Base-by-base conservation (phyloP, 345 rosid genomes). In the Hibiscus trionum region DNA sequence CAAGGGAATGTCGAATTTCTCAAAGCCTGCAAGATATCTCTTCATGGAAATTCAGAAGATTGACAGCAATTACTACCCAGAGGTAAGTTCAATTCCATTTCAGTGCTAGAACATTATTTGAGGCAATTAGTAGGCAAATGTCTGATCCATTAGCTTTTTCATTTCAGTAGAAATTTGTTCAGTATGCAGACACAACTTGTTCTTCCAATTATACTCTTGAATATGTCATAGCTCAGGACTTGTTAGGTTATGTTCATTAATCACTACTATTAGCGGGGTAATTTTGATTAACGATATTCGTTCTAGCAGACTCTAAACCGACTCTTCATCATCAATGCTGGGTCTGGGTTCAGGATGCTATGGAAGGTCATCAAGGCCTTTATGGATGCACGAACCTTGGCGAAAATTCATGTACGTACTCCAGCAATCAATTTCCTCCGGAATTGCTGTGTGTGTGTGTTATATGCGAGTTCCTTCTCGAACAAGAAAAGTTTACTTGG, bases 41-140 rank as follows among this genome's bases (percentile, higher is more conserved):
- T 85, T 88, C 72, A 69, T 86, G 89, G 88, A 87, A 80, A 80
- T 88, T 81, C 91, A 82, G 82, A 88, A 81, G 78, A 81, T 88
- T 50, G 91, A 86, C 31, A 85, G 90, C 83, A 82, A 69, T 71
- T 86, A 88, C 83, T 86, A 86, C 58, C 93, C 93, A 14, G 91
- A 88, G 89, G 93, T 84, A 73, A 27, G 44, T 65, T 12, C 2
- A 64, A 24, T 70, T 29, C 14, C 11, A 3, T 61, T 52, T 37
- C 42, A 37, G 8, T 37, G 8, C 42, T 6, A 37, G 42, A 37
- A 37, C 42, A 37, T 37, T 52, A 15, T 29, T 49, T 52, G 44
- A 49, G 19, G 42, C 21, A 49, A 46, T 29, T 19, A 67, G 71
- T 49, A 61, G 73, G 47, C 11, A 12, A 12, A 70, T 29, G 12